Evolutionary conservation across 805 yeast genomes (phyloP), one percentile per base, ranked within the genome.

Genomic region (Nakazawaea wickerhamii): DNA sequence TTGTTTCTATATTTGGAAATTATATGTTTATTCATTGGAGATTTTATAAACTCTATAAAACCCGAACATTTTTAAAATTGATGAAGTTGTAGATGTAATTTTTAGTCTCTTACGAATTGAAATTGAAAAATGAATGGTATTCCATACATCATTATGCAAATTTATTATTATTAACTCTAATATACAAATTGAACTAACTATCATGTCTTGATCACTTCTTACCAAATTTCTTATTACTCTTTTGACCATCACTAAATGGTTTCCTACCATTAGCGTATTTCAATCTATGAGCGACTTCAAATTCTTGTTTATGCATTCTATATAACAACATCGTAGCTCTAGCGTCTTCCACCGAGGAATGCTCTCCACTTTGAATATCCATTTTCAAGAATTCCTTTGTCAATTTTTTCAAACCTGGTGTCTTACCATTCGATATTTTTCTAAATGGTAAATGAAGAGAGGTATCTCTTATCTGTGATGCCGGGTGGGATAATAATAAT

Each of bases 291-390:
- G 57, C 37, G 35, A 61, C 63, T 50, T 81, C 93, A 54, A 85
- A 81, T 41, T 76, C 86, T 41, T 64, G 67, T 55, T 76, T 81
- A 48, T 76, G 73, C 40, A 73, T 55, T 47, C 84, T 72, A 55
- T 79, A 89, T n/a, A 89, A 60, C 46, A 81, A 58, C 95, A 89
- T 90, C 0, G 96, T 80, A 1, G 90, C 90, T 54, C 77, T 76
- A 0, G 96, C 95, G 64, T 89, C 97, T 55, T 87, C 95, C 1
- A 89, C 86, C 0, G 96, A 86, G 3, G 93, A 83, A 64, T 90
- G 96, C 47, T 78, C 72, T 1, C 81, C 87, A 0, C 64, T 65
- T 59, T 89, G 96, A 45, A 89, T 85, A 8, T 76, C 79, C 2
- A 73, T 43, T 1, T 73, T 68, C 28, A 87, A 57, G 11, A 81